Evolutionary conservation across 163 green algal genomes (phyloP).

Genomic region (Scenedesmus sp.): DNA sequence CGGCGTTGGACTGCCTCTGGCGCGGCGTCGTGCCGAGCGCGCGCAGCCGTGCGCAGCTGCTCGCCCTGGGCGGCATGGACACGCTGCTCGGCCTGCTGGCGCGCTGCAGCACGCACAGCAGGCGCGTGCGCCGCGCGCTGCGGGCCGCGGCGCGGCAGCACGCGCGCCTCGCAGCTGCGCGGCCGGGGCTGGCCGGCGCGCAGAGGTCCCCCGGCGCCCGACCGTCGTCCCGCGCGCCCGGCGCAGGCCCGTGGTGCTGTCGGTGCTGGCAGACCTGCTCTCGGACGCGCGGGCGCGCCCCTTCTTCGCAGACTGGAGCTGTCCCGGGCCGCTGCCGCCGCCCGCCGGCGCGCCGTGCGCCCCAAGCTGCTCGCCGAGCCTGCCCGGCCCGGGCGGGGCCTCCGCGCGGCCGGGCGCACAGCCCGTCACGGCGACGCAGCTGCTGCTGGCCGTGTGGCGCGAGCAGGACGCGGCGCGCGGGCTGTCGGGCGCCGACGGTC

Average conservation of each 20-base stretch:
- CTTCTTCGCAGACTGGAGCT: conserved; percentile 74
- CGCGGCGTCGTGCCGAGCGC: conserved; percentile 56
- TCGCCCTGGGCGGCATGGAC: conserved; percentile 60
- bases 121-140: too few relatives aligned
- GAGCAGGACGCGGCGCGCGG: conserved; percentile 1
- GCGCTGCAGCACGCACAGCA: conserved; percentile 42
- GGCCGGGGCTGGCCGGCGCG: too few relatives aligned
- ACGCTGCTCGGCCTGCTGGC: conserved; percentile 55
- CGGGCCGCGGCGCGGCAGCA: too few relatives aligned
- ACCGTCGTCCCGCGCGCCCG: too few relatives aligned
- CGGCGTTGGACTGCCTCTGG: conserved; percentile 64
- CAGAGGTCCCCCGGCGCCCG: too few relatives aligned
- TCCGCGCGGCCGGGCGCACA: too few relatives aligned
- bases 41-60: conserved; percentile 54
- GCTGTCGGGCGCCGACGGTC: conserved; percentile 2
- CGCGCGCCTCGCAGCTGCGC: too few relatives aligned
- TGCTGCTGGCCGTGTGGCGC: conserved; percentile 31
- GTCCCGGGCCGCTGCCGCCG: conserved; percentile 3
- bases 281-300: conserved; percentile 55
- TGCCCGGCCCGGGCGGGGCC: neutral
- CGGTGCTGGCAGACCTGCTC: conserved; percentile 69
- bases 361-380: too few relatives aligned
- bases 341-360: neutral
- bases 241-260: conserved; percentile 52
- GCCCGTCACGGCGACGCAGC: conserved; percentile 9